These are phyloP conservation scores for Tricholoma hemisulphureum DNA, from an alignment of 768 basidiomycete genomes.

Conservation along the genomic window DNA sequence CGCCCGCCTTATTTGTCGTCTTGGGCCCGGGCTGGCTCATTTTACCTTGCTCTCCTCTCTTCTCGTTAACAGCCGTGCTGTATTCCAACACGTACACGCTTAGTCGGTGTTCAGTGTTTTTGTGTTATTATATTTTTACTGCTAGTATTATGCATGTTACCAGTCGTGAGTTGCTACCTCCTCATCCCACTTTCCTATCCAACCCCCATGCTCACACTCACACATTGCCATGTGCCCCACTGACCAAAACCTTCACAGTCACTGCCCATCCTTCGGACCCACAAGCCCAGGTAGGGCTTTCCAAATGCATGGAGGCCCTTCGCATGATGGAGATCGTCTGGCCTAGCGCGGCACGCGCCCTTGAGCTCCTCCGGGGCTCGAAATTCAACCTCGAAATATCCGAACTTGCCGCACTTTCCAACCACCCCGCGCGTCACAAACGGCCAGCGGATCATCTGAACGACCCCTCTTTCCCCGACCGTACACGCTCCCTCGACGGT, in stretches of 20 bases:
- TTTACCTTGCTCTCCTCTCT: no score
- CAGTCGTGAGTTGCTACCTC: conserved; percentile 47
- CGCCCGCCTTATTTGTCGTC: no score
- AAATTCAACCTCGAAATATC: conserved; percentile 38
- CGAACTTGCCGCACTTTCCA: conserved; percentile 20
- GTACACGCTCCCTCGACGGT: neutral
- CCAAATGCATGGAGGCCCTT: conserved; percentile 66
- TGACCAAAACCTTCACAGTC: conserved; percentile 48
- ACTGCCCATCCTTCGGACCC: conserved; percentile 65
- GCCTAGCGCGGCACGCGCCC: conserved; percentile 74
- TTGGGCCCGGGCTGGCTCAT: no score
- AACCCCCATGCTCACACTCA: neutral
- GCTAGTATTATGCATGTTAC: conserved; percentile 80
- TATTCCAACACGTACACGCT: conserved; percentile 66
- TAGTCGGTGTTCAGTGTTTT: conserved; percentile 61
- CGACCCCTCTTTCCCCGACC: conserved; percentile 28
- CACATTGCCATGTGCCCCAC: no score
- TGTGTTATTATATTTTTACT: conserved; percentile 78
- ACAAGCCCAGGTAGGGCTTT: conserved; percentile 62
- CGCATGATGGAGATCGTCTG: conserved; percentile 66
- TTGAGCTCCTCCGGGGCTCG: conserved; percentile 68
- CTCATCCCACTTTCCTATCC: neutral
- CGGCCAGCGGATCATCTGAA: conserved; percentile 56
- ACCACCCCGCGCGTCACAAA: conserved; percentile 44
- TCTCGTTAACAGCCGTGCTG: conserved; percentile 41